These are phyloP conservation scores for Fusarium oligoseptatum DNA, from an alignment of 2,329 filamentous ascomycete genomes.

Conservation along the genomic window DNA sequence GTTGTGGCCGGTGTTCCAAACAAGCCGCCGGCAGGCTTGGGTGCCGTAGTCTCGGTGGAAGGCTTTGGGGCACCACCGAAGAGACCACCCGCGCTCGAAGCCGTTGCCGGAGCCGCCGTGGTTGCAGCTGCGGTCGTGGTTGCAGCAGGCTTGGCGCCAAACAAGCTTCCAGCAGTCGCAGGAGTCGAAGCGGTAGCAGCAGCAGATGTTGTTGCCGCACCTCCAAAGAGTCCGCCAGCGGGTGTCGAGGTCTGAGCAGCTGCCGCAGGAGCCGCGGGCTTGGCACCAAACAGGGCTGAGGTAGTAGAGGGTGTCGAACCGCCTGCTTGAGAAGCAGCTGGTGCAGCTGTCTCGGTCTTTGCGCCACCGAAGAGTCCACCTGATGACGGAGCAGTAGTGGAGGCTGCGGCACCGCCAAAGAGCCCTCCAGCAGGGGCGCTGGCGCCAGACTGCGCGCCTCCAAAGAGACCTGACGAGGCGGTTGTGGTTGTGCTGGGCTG, in stretches of 20 bases:
- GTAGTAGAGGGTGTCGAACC: constrained; percentile 38
- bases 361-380: constrained; percentile 40
- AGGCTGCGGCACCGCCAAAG: constrained; percentile 51
- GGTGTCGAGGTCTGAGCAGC: constrained; percentile 51
- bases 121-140: constrained; percentile 41
- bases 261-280: constrained; percentile 54
- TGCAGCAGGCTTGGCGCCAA: constrained; percentile 49
- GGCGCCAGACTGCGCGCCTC: constrained; percentile 49
- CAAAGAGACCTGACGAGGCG: constrained; percentile 50
- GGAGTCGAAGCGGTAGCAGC: constrained; percentile 49
- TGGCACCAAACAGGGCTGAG: constrained; percentile 56
- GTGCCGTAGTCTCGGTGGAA: constrained; percentile 33
- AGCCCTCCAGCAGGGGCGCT: constrained; percentile 49
- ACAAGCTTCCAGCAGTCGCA: constrained; percentile 49
- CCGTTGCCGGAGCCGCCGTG: constrained; percentile 45
- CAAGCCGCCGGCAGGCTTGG: constrained; percentile 44
- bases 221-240: constrained; percentile 53
- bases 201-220: constrained; percentile 45
- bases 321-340: constrained; percentile 36
- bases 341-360: constrained; percentile 43
- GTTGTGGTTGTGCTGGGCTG: constrained; percentile 37
- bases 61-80: constrained; percentile 43
- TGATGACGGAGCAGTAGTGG: constrained; percentile 43
- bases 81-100: constrained; percentile 43
- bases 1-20: constrained; percentile 44